These are phyloP conservation scores for Kalmusia sp. DNA, from an alignment of 2,329 filamentous ascomycete genomes.

Conservation along the genomic window DNA sequence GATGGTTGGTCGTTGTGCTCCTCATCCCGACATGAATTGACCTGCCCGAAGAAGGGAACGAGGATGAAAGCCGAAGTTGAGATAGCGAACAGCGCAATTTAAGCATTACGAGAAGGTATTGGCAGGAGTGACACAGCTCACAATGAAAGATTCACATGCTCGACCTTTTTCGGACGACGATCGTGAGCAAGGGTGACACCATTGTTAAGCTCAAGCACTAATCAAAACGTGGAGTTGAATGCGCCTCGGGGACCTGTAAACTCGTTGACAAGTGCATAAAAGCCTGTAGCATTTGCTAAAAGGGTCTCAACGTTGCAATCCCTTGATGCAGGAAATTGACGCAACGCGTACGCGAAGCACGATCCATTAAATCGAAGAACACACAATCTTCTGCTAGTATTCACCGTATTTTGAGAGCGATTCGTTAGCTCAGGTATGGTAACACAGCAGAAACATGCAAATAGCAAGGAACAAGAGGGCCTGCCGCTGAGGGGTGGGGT, in stretches of 20 bases:
- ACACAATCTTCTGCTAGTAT: no score
- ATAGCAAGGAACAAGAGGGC: no score
- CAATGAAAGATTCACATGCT: not conserved
- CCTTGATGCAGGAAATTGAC: not conserved
- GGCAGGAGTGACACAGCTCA: not conserved
- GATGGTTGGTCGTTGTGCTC: no score
- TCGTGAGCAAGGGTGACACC: not conserved
- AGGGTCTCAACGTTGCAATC: not conserved
- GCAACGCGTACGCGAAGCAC: not conserved
- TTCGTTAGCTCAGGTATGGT: no score
- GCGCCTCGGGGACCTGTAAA: not conserved
- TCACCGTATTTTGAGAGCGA: no score
- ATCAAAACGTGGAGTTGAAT: not conserved
- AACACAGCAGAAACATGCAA: no score
- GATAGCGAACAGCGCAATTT: not conserved
- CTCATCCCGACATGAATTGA: not conserved
- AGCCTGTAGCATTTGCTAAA: not conserved
- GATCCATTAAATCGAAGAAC: not conserved
- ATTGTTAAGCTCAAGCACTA: not conserved
- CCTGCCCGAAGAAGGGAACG: not conserved
- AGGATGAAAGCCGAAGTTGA: not conserved
- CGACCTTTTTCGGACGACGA: not conserved
- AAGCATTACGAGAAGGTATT: not conserved
- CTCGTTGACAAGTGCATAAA: not conserved
- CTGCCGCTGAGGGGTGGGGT: no score